Base-by-base conservation (phyloP, 2,329 filamentous ascomycete genomes). In the Fusarium mexicanum region DNA sequence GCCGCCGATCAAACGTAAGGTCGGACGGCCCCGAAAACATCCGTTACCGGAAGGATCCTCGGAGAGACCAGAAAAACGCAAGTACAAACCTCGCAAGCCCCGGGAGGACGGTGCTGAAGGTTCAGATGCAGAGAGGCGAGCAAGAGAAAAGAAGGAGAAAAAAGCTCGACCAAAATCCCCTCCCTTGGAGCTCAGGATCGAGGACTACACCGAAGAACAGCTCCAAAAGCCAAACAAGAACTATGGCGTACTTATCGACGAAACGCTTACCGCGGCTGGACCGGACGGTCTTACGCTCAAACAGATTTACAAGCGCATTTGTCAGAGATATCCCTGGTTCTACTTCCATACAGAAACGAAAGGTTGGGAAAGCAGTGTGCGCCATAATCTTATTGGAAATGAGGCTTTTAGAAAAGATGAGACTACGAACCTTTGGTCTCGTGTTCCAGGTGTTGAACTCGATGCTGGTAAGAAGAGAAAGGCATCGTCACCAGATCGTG, bases 281-380 rank as follows among this genome's bases (percentile, higher is more conserved):
- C 83, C 85, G 6, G 85, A 88, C 8, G 88, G 88, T 8, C 81
- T 91, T 47, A 88, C 87, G 8, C 84, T 91, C 51, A 90, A 90
- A 79, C 89, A 91, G 80, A 90, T 91, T 62, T 91, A 91, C 81
- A 91, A 91, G 80, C 84, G 88, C 55, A 91, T 91, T 61, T 88
- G 87, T 73, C 83, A 85, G 67, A 85, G 84, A 73, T 90, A 90
- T 73, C 88, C 88, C 16, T 90, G 87, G 84, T 91, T 89, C 72
- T 88, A 87, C 73, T 91, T 91, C 76, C 85, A 84, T 61, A 88
- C 88, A 24, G 88, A 89, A 77, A 91, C 89, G 11, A 91, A 90
- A 77, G 89, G 89, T n/a, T 91, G 89, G 89, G 89, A 91, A 79
- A 91, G 89, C 73, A 91, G 88, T 75, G 89, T 91, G n/a, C 87